Percentiles rank a stretch among this genome's conserved stretches.
Evolutionary conservation across 768 basidiomycete species (phyloP).

Genomic region (Kwoniella sp.): DNA sequence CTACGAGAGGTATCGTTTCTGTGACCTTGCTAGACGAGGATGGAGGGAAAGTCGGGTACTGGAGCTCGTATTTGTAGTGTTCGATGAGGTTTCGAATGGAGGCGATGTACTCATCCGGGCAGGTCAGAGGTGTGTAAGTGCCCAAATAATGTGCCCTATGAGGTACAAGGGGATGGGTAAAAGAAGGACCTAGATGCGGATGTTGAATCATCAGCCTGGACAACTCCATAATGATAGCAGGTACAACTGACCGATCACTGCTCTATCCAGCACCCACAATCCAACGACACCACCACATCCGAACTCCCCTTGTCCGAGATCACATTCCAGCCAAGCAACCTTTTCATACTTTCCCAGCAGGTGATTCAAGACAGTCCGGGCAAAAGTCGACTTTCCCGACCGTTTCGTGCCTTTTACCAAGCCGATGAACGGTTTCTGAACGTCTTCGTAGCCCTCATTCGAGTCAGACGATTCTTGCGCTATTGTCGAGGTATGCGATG

Average conservation of each 20-base stretch:
- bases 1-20: constrained; percentile 70
- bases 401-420: constrained; percentile 84
- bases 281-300: constrained; percentile 82
- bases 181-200: constrained; percentile 76
- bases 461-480: background rate
- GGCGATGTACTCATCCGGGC: constrained; percentile 74
- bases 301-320: constrained; percentile 92
- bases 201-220: too few species aligned
- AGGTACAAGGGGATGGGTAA: constrained; percentile 77
- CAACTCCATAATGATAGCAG: background rate
- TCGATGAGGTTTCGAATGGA: constrained; percentile 67
- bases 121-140: constrained; percentile 71
- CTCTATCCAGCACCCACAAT: constrained; percentile 69
- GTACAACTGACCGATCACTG: constrained; percentile 67
- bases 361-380: constrained; percentile 70
- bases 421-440: constrained; percentile 58
- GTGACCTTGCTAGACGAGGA: background rate
- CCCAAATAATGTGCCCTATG: constrained; percentile 80
- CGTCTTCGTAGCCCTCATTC: constrained; percentile 18
- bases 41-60: constrained; percentile 55
- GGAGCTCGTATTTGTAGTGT: constrained; percentile 64
- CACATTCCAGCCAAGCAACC: constrained; percentile 92
- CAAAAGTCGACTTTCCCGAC: constrained; percentile 87
- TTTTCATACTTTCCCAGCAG: constrained; percentile 66
- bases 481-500: constrained; percentile 27